Evolutionary conservation across 768 basidiomycete species (phyloP).

Genomic region (Lactarius evosmus): DNA sequence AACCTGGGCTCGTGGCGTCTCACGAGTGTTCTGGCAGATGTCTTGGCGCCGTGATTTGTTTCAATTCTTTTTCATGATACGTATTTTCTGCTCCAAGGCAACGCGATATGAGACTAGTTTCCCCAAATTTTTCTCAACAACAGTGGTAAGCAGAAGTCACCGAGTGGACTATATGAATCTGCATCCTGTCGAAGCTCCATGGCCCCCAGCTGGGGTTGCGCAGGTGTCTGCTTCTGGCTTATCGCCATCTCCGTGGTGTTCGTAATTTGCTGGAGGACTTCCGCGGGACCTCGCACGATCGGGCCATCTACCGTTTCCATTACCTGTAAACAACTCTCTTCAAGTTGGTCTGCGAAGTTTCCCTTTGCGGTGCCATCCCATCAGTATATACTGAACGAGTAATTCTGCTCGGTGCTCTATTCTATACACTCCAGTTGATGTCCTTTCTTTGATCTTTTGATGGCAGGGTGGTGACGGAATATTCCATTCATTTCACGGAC

Average conservation of each 20-base stretch:
- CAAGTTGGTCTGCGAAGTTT: background rate
- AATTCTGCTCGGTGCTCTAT: background rate
- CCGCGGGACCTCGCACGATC: background rate
- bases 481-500: background rate
- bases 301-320: background rate
- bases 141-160: background rate
- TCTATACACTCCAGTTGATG: background rate
- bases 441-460: background rate
- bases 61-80: background rate
- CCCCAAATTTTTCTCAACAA: background rate
- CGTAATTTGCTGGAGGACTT: too few species aligned
- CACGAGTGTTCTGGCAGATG: background rate
- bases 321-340: background rate
- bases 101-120: background rate
- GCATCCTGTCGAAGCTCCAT: background rate
- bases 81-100: background rate
- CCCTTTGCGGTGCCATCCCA: background rate
- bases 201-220: background rate
- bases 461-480: background rate
- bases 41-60: background rate
- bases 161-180: background rate
- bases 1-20: background rate
- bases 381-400: background rate
- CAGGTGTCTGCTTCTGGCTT: background rate
- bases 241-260: background rate